These are phyloP conservation scores for Globisporangium orthogonon DNA, from an alignment of 352 stramenopile genomes.

Conservation along the genomic window DNA sequence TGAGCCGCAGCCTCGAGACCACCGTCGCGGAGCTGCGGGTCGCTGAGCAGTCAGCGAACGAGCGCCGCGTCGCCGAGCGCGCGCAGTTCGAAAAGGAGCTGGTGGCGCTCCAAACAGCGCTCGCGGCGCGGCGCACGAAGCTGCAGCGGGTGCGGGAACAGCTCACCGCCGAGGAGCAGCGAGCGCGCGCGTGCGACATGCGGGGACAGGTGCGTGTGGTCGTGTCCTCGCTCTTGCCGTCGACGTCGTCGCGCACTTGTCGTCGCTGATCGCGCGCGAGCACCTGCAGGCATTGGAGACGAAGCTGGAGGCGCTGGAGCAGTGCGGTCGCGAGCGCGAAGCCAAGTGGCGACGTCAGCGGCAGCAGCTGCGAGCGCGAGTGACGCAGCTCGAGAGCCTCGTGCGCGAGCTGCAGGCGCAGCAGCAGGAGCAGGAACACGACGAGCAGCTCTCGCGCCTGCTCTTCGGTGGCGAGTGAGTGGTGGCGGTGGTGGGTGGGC, in stretches of 20 bases:
- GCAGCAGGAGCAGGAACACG: conserved; percentile 22
- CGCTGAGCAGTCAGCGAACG: conserved; percentile 16
- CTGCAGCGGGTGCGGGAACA: conserved; percentile 4
- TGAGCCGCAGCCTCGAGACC: conserved; percentile 21
- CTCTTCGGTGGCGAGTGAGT: conserved; percentile 9
- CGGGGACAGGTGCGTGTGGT: conserved; percentile 7
- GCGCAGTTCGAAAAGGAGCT: conserved; percentile 23
- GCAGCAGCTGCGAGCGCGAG: conserved; percentile 12
- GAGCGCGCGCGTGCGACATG: conserved; percentile 1
- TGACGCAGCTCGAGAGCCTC: conserved; percentile 18
- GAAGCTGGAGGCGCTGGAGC: conserved; percentile 7
- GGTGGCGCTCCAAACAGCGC: conserved; percentile 4
- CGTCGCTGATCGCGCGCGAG: not conserved
- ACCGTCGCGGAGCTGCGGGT: conserved; percentile 14
- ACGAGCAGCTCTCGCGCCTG: conserved; percentile 12
- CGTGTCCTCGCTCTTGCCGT: not conserved
- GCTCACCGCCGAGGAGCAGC: conserved; percentile 1
- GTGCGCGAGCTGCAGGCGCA: conserved; percentile 16
- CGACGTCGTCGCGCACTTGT: not conserved
- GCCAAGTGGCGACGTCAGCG: conserved; percentile 13
- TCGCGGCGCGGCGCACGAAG: conserved; percentile 14
- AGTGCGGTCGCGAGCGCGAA: conserved; percentile 1
- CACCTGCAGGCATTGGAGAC: conserved; percentile 7
- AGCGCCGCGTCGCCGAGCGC: conserved; percentile 23
- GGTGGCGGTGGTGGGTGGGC: not conserved